Evolutionary conservation across 2,329 filamentous ascomycete genomes (phyloP).

Genomic region (Paramyrothecium sp.): DNA sequence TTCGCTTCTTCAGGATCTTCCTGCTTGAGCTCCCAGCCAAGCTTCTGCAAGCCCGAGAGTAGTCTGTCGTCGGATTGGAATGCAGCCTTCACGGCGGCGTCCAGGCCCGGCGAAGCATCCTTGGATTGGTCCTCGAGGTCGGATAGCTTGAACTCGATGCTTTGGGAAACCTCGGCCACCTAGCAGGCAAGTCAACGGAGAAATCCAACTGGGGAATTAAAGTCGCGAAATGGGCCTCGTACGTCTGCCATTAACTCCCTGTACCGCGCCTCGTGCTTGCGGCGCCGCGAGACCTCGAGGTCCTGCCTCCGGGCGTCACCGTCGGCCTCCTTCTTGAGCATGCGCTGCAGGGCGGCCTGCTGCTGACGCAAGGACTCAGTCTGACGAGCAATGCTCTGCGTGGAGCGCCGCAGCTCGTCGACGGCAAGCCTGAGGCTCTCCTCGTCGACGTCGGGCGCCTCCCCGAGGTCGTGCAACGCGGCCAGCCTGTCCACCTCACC

Average conservation of each 20-base stretch:
- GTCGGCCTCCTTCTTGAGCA: slow-evolving; percentile 41
- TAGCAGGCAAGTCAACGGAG: slow-evolving; percentile 15
- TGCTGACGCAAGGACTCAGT: slow-evolving; percentile 61
- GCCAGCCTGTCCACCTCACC: slow-evolving; percentile 47
- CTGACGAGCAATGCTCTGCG: slow-evolving; percentile 62
- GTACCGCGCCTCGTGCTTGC: slow-evolving; percentile 33
- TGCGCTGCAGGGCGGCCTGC: slow-evolving; percentile 54
- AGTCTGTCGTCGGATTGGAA: slow-evolving; percentile 65
- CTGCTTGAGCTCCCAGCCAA: slow-evolving; percentile 59
- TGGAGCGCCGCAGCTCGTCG: slow-evolving; percentile 62
- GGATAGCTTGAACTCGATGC: slow-evolving; percentile 41
- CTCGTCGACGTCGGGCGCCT: slow-evolving; percentile 53
- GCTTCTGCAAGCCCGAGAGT: slow-evolving; percentile 62
- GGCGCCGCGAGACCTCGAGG: slow-evolving; percentile 23
- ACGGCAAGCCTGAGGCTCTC: slow-evolving; percentile 61
- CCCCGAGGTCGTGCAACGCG: slow-evolving; percentile 42
- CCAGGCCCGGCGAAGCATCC: slow-evolving; percentile 41
- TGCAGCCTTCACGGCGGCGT: slow-evolving; percentile 45
- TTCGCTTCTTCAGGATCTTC: slow-evolving; percentile 50
- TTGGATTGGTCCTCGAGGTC: slow-evolving; percentile 53
- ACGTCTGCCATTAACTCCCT: slow-evolving; percentile 42
- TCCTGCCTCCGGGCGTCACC: slow-evolving; percentile 23
- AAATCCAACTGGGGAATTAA: not conserved
- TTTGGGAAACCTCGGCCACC: slow-evolving; percentile 48
- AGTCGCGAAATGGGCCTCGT: slow-evolving; percentile 8